These are phyloP conservation scores for Paecilomyces formosus DNA, from an alignment of 2,329 filamentous ascomycete species.

Conservation along the genomic window DNA sequence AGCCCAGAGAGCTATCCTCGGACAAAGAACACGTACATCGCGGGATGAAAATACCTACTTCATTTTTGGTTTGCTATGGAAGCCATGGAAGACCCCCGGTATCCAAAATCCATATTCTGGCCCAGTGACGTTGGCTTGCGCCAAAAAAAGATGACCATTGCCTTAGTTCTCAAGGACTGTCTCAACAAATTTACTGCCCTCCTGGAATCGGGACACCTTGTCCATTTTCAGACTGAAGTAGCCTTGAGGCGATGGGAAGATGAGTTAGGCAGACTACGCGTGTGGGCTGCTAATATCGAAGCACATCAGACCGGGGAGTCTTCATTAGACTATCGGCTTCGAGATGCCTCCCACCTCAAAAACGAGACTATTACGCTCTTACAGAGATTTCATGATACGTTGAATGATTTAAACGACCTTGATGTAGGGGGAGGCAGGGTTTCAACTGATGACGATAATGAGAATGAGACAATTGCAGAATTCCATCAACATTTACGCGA, in stretches of 20 bases:
- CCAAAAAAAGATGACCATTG: background rate
- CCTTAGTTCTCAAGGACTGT: background rate
- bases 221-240: background rate
- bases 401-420: background rate
- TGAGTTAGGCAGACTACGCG: constrained; percentile 12
- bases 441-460: background rate
- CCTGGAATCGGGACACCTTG: background rate
- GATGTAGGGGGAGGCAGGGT: background rate
- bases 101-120: background rate
- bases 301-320: constrained; percentile 18
- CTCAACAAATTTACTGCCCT: background rate
- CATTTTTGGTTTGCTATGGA: background rate
- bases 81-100: background rate
- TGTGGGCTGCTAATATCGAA: constrained; percentile 26
- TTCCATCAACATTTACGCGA: background rate
- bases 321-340: constrained; percentile 23
- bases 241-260: constrained; percentile 7
- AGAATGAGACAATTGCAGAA: constrained; percentile 6
- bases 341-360: constrained; percentile 18
- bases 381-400: constrained; percentile 2
- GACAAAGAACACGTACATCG: background rate
- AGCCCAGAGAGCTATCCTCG: background rate
- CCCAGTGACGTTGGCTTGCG: no score
- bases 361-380: constrained; percentile 9
- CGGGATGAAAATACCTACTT: background rate